Evolutionary conservation across 345 rosid genomes (phyloP).

Genomic region (Isatis tinctoria): DNA sequence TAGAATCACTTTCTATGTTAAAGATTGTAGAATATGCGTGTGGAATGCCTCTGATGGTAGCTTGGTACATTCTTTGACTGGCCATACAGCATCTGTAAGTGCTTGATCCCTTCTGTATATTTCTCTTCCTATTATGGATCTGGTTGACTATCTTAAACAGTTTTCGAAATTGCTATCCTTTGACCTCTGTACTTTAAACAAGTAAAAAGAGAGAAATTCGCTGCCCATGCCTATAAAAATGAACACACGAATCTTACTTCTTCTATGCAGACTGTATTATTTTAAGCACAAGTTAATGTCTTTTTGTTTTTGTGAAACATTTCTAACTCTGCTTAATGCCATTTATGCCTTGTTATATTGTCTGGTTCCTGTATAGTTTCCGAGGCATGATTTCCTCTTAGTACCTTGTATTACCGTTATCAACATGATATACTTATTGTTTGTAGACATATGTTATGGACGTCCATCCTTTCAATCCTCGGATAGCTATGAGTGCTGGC

Average conservation of each 20-base stretch:
- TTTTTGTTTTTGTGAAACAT: neutral
- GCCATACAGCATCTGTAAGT: slow-evolving; percentile 95
- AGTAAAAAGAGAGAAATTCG: neutral
- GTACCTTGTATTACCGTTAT: neutral
- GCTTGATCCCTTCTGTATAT: slow-evolving; percentile 13
- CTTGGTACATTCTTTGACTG: slow-evolving; percentile 94
- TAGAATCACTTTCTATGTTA: slow-evolving; percentile 24
- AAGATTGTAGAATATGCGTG: slow-evolving; percentile 99
- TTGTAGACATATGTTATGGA: slow-evolving; percentile 94
- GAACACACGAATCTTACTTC: neutral
- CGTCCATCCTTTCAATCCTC: slow-evolving; percentile 97
- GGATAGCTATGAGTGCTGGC: slow-evolving; percentile 99
- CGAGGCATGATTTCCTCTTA: neutral
- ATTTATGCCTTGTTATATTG: neutral
- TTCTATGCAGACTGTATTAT: neutral
- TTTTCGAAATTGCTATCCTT: neutral
- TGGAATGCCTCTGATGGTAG: slow-evolving; percentile 99
- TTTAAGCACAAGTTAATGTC: neutral
- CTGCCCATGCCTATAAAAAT: neutral
- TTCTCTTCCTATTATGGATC: slow-evolving; percentile 17
- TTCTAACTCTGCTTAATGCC: neutral
- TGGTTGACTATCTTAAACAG: slow-evolving; percentile 7
- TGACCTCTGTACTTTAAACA: neutral
- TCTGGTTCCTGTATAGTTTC: slow-evolving; percentile 9
- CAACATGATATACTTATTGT: slow-evolving; percentile 3